Base-by-base conservation (phyloP, 345 rosid species). In the Euphorbia peplus region DNA sequence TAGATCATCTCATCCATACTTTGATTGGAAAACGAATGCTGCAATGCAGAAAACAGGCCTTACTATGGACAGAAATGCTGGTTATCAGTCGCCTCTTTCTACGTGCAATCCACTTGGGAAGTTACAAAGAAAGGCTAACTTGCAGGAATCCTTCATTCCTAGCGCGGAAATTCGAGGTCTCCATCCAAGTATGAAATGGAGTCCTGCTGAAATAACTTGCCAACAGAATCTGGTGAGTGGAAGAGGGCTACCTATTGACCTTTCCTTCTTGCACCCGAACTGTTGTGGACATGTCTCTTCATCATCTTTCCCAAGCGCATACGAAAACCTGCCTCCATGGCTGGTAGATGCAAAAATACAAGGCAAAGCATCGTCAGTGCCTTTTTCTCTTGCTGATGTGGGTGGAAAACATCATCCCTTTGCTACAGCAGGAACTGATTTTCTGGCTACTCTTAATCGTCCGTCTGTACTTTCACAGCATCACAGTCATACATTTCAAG, bases 211-310 rank as follows among this genome's bases (percentile, higher is more conserved):
- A 61, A 65, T 58, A 32, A 24, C 63, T 35, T 75, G 67, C 84
- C 63, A 42, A 67, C 79, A 63, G 57, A 67, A 57, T 67, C 74
- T 30, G 11, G 76, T 70, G 37, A 76, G 62, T 73, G 75, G 66
- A 42, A 68, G 66, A 62, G 62, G 64, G 58, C 78, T 83, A 57
- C 70, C 64, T 57, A 68, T 76, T 52, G 73, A 69, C 67, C 70
- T 87, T 51, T 84, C 88, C 16, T 85, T 85, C 67, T 63, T 76
- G 71, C 69, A 67, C 52, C 70, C 81, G 22, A 80, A 81, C 62
- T 63, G 76, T 64, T 63, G 64, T 22, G 71, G 56, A 57, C 75
- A 56, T 53, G 47, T 67, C 32, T 83, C 74, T 64, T 70, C 75
- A 14, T 67, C 73, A 18, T 72, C 66, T 75, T 76, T 71, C 32